These are phyloP conservation scores for Didymella arachidicola DNA, from an alignment of 2,329 filamentous ascomycete species.

Conservation along the genomic window DNA sequence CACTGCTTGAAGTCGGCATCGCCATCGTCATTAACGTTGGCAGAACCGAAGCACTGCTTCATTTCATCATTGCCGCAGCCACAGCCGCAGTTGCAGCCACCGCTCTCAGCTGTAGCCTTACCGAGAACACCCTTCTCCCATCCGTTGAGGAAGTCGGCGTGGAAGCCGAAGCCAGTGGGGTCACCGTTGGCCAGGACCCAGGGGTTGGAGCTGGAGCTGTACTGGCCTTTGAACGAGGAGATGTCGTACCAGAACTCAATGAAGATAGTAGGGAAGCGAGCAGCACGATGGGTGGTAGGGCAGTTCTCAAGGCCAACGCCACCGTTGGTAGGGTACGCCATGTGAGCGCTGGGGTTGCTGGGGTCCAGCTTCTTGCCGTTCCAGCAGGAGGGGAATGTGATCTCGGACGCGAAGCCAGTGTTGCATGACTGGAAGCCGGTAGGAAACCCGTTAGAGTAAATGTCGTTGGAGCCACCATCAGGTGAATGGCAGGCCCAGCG, in stretches of 20 bases:
- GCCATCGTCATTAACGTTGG: conserved; percentile 44
- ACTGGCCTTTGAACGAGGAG: conserved; percentile 44
- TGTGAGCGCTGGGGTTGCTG: conserved; percentile 44
- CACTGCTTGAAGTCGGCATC: conserved; percentile 42
- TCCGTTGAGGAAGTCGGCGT: conserved; percentile 50
- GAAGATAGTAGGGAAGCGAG: conserved; percentile 50
- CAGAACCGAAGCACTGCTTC: conserved; percentile 48
- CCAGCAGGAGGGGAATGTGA: conserved; percentile 51
- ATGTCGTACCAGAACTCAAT: conserved; percentile 53
- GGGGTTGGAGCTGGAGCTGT: conserved; percentile 39
- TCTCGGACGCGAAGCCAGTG: conserved; percentile 46
- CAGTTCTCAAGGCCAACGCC: conserved; percentile 46
- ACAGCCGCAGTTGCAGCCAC: conserved; percentile 50
- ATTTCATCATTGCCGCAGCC: conserved; percentile 47
- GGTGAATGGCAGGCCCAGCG: conserved; percentile 45
- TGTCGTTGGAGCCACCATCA: conserved; percentile 33
- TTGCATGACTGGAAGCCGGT: conserved; percentile 49
- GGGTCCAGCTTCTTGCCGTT: conserved; percentile 47
- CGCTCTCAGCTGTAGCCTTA: conserved; percentile 44
- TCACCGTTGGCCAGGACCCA: conserved; percentile 51
- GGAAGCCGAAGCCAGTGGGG: conserved; percentile 49
- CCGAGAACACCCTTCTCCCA: conserved; percentile 49
- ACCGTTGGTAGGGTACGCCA: conserved; percentile 50
- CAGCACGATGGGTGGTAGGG: conserved; percentile 40
- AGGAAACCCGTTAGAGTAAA: conserved; percentile 46